A percentile compares a stretch with the other conserved stretches of the same genome.
phyloP scores from a whole-genome alignment of 805 yeast species.

The Ogataea parapolymorpha region DNA sequence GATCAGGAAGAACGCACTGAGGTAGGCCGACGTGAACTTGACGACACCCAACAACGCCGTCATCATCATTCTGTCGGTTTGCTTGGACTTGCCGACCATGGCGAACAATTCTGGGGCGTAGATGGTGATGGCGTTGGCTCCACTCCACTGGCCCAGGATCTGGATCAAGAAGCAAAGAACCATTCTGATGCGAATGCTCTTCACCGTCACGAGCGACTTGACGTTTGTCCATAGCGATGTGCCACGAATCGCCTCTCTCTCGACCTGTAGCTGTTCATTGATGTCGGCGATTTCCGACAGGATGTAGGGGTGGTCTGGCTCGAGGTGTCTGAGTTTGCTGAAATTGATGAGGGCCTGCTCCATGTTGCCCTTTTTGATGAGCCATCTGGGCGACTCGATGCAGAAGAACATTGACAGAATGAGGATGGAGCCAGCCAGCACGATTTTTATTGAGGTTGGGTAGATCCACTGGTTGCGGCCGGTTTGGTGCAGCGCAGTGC shows the following conservation, averaged over 20 bases:
- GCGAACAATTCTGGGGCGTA: constrained; percentile 53
- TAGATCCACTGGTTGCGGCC: constrained; percentile 47
- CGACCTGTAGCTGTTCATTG: constrained; percentile 41
- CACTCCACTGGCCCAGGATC: constrained; percentile 57
- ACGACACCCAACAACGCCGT: constrained; percentile 54
- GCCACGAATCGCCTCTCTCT: constrained; percentile 22
- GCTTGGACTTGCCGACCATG: constrained; percentile 43
- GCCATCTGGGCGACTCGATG: constrained; percentile 52
- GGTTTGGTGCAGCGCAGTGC: constrained; percentile 42
- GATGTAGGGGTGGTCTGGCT: constrained; percentile 47
- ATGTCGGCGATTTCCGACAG: constrained; percentile 49
- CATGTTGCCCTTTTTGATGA: constrained; percentile 39
- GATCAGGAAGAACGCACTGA: constrained; percentile 50
- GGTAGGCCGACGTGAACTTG: constrained; percentile 46
- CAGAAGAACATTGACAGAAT: constrained; percentile 41
- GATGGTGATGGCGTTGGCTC: constrained; percentile 53
- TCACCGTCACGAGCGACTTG: constrained; percentile 37
- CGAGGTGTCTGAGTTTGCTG: constrained; percentile 42
- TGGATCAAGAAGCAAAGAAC: constrained; percentile 41
- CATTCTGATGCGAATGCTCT: constrained; percentile 45
- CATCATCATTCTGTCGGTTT: constrained; percentile 38
- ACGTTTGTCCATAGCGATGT: constrained; percentile 24
- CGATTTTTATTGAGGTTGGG: constrained; percentile 47
- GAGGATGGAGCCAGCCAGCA: constrained; percentile 45
- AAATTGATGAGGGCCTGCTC: constrained; percentile 40